Percentiles rank a stretch among this genome's conserved stretches.
Conservation (phyloP, 306 rosid species). For the Alnus rubra region DNA sequence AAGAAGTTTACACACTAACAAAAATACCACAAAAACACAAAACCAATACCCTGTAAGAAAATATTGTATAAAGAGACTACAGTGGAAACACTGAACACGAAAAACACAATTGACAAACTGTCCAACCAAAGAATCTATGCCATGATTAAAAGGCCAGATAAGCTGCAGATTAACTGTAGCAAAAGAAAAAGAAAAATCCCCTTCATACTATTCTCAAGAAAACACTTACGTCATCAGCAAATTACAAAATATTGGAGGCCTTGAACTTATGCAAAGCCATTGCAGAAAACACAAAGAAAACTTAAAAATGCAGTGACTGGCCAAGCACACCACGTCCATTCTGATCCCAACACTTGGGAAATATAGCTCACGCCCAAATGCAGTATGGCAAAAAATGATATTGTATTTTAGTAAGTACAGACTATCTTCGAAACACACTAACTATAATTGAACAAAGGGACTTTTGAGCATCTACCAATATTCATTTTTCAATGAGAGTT, state of each 20-base stretch:
- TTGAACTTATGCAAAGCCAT: neutral
- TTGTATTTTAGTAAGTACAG: neutral
- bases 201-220: neutral
- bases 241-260: neutral
- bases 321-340: neutral
- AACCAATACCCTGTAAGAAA: neutral
- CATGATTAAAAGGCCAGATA: neutral
- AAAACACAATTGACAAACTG: neutral
- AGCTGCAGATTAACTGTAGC: neutral
- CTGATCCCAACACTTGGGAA: neutral
- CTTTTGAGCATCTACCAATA: neutral
- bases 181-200: neutral
- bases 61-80: neutral
- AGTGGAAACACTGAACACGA: neutral
- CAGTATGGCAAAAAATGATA: neutral
- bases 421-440: neutral
- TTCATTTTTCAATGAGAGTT: neutral
- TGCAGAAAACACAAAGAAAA: neutral
- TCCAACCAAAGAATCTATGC: neutral
- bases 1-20: slow-evolving; percentile 6
- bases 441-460: neutral
- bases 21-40: slow-evolving; percentile 4
- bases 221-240: neutral
- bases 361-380: neutral
- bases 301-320: neutral